Evolutionary conservation across 345 rosid genomes (phyloP).

Genomic region (Citrus trifoliata): DNA sequence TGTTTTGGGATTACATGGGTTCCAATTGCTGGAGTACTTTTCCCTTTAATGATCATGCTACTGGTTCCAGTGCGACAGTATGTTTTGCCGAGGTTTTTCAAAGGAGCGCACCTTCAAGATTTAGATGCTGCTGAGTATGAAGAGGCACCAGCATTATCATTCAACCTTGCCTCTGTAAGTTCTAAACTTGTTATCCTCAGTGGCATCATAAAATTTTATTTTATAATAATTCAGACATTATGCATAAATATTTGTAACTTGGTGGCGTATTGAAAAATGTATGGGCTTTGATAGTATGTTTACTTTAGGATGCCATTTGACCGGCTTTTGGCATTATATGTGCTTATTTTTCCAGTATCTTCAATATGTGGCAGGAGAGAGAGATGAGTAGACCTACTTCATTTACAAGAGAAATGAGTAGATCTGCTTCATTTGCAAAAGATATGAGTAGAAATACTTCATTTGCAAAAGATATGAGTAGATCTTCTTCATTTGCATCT

Average conservation of each 20-base stretch:
- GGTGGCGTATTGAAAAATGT: not conserved
- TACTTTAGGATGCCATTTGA: not conserved
- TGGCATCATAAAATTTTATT: not conserved
- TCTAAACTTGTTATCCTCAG: not conserved
- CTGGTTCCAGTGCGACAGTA: slow-evolving; percentile 88
- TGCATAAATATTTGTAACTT: not conserved
- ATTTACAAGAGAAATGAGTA: slow-evolving; percentile 31
- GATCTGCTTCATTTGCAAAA: slow-evolving; percentile 26
- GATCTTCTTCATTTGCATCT: slow-evolving; percentile 60
- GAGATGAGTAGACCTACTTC: slow-evolving; percentile 16
- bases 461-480: slow-evolving; percentile 56
- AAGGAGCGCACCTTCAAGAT: slow-evolving; percentile 88
- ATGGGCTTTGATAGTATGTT: not conserved
- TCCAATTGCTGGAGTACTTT: slow-evolving; percentile 87
- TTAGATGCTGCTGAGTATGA: slow-evolving; percentile 93
- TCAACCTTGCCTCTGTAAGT: slow-evolving; percentile 62
- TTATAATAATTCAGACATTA: not conserved
- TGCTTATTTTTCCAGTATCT: not conserved
- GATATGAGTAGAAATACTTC: slow-evolving; percentile 16
- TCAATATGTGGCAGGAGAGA: not conserved
- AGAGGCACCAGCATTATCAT: slow-evolving; percentile 77
- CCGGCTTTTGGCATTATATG: not conserved
- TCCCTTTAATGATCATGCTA: slow-evolving; percentile 88
- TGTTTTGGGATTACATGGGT: slow-evolving; percentile 96
- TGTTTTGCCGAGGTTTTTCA: slow-evolving; percentile 76